These are phyloP conservation scores for Tylopilus sp. DNA, from an alignment of 1,284 basidiomycete genomes.

Conservation along the genomic window DNA sequence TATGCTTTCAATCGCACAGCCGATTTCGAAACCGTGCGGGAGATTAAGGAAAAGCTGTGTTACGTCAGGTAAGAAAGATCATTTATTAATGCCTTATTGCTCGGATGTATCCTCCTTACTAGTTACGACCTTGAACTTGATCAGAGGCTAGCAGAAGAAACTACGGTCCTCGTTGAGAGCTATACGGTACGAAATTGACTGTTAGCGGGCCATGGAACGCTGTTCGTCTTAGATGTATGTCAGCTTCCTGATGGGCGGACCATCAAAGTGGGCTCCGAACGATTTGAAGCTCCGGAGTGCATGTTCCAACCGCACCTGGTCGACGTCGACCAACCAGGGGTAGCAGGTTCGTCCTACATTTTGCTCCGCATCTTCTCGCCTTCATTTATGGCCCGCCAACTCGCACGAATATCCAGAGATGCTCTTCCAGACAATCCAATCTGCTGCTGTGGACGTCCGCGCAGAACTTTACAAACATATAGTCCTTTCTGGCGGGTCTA, in stretches of 20 bases:
- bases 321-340: slow-evolving; percentile 94
- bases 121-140: slow-evolving; percentile 97
- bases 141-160: slow-evolving; percentile 92
- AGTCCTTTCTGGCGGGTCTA: slow-evolving; percentile 94
- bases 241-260: slow-evolving; percentile 94
- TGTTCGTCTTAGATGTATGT: slow-evolving; percentile 2
- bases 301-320: slow-evolving; percentile 99
- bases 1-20: slow-evolving; percentile 99
- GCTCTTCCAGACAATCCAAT: slow-evolving; percentile 95
- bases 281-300: slow-evolving; percentile 99
- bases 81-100: neutral
- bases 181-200: slow-evolving; percentile 71
- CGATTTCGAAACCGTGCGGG: slow-evolving; percentile 97
- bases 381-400: neutral
- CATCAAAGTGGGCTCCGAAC: slow-evolving; percentile 97
- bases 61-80: slow-evolving; percentile 76
- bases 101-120: neutral
- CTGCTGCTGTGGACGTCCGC: slow-evolving; percentile 87
- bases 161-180: slow-evolving; percentile 92
- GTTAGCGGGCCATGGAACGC: neutral
- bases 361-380: neutral
- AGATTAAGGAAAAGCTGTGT: slow-evolving; percentile 99
- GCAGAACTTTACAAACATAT: slow-evolving; percentile 97
- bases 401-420: slow-evolving; percentile 62
- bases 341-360: slow-evolving; percentile 63